These are phyloP conservation scores for Solanum sitiens DNA, from an alignment of 257 asterid species.

Conservation along the genomic window DNA sequence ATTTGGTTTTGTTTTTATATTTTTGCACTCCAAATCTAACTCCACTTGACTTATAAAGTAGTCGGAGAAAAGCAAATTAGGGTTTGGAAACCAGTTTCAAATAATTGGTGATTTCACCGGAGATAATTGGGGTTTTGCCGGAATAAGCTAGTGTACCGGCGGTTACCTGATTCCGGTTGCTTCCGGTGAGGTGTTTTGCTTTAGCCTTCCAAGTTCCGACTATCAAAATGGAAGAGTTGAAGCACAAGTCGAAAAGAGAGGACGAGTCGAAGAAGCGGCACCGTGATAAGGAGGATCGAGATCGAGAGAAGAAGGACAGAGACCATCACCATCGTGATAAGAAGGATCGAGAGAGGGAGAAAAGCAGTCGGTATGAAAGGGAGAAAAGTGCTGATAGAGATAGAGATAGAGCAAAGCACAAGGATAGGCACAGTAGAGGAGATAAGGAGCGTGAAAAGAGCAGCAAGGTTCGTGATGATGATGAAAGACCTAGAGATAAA, in stretches of 20 bases:
- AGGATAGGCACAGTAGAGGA: not conserved
- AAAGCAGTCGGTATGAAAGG: slow-evolving; percentile 3
- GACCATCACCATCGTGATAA: not conserved
- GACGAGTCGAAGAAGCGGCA: slow-evolving; percentile 12
- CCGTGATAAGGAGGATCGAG: slow-evolving; percentile 14
- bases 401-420: not conserved
- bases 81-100: not conserved
- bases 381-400: slow-evolving; percentile 10
- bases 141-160: not conserved
- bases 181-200: not conserved
- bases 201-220: not conserved
- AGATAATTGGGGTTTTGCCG: not conserved
- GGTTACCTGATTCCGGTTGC: not conserved
- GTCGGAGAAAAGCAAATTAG: not conserved
- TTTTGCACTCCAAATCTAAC: not conserved
- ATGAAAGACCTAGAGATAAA: not conserved
- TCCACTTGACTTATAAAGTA: not conserved
- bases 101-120: not conserved
- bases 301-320: slow-evolving; percentile 7
- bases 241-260: slow-evolving; percentile 2
- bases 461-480: not conserved
- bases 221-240: slow-evolving; percentile 8
- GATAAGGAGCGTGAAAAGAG: not conserved
- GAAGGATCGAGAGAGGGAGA: slow-evolving; percentile 5
- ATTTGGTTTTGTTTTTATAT: not conserved